Conservation (phyloP, 345 rosid genomes). For the Boechera divaricarpa region DNA sequence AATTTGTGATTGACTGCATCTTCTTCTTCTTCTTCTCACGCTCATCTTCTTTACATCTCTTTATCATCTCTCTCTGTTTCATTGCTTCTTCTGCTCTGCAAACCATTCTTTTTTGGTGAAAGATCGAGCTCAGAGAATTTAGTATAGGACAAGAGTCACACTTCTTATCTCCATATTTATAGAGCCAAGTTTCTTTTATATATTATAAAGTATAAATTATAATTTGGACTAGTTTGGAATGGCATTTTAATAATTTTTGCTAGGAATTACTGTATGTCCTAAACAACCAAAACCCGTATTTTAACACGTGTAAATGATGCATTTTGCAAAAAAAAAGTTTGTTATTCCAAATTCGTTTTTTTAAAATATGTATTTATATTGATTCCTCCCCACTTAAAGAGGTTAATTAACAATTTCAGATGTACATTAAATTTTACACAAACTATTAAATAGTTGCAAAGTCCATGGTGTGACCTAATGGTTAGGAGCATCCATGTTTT, state of each 20-base stretch:
- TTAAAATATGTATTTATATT: too few relatives aligned
- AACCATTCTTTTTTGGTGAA: conserved; percentile 48
- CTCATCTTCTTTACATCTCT: conserved; percentile 42
- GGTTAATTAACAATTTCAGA: too few relatives aligned
- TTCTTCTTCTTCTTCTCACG: conserved; percentile 33
- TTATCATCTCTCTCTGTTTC: conserved; percentile 50
- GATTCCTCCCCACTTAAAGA: too few relatives aligned
- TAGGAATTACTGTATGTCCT: background rate
- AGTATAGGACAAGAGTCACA: conserved; percentile 24
- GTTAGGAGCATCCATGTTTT: too few relatives aligned
- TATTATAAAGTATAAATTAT: background rate
- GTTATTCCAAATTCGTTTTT: background rate
- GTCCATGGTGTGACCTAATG: too few relatives aligned
- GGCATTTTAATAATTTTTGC: conserved; percentile 11
- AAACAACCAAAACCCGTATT: background rate
- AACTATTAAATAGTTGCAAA: too few relatives aligned
- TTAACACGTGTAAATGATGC: conserved; percentile 9
- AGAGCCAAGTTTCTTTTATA: conserved; percentile 12
- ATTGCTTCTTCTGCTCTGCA: conserved; percentile 59
- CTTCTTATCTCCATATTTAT: conserved; percentile 21
- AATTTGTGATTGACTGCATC: conserved; percentile 52
- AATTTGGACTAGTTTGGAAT: conserved; percentile 4
- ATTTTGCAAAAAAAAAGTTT: background rate
- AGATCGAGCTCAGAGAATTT: conserved; percentile 1
- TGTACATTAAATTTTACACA: too few relatives aligned